Evolutionary conservation across 192 early-diverging fungal genomes (phyloP), one percentile per base, ranked within the genome.

Genomic region (Backusella westeae): DNA sequence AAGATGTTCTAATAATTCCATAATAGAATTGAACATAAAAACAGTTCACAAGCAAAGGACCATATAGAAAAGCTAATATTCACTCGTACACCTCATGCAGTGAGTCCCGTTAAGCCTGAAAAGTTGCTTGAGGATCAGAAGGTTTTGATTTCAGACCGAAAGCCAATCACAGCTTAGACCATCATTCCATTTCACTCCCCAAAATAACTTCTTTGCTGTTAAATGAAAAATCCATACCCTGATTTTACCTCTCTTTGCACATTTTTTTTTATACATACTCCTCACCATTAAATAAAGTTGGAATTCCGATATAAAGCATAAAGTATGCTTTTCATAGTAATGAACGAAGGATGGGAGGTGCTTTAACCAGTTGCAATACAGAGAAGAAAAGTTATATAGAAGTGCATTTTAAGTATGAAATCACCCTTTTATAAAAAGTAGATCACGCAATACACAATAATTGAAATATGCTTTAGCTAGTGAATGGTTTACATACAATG

Each of bases 11-110:
- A 63, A 29, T 29, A 7, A 63, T 17, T 6, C 17, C 21, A 19
- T 10, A 69, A 69, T 71, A 71, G 69, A 71, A 35, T 71, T 23
- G 69, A 71, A 14, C 41, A 44, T 21, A 71, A 71, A 17, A 44
- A 71, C 6, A 17, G 9, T 10, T 69, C 36, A 36, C 34, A 69
- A 69, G 67, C n/a, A 69, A 69, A 36, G 35, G 67, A 69, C 6
- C 67, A 69, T n/a, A 4, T 69, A 21, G 67, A 69, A 35, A 35
- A 38, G 35, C 34, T 39, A 38, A 69, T 69, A 36, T 69, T 39
- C 9, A 19, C 29, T 34, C 67, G n/a, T 69, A 36, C 34, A n/a
- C n/a, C 35, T 6, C 35, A 34, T 35, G 9, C 34, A 6, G 35
- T 17, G 34, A 36, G 5, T 9, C 7, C 67, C 0, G 35, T 36